Conservation (phyloP, 2,329 filamentous ascomycete species). For the Apiospora phragmitis region DNA sequence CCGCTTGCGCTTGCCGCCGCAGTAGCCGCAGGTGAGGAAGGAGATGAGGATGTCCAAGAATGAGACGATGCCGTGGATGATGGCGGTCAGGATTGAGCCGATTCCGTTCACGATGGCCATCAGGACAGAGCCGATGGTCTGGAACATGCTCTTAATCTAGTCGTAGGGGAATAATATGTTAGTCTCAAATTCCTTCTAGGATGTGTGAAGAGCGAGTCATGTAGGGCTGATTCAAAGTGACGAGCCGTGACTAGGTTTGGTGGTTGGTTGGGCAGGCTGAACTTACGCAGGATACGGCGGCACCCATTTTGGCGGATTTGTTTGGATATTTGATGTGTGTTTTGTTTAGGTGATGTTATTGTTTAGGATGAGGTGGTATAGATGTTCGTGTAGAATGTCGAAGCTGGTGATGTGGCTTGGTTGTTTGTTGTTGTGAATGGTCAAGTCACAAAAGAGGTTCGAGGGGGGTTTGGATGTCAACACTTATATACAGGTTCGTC, state of each 20-base stretch:
- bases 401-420: not conserved
- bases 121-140: conserved; percentile 64
- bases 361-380: not conserved
- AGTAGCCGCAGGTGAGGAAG: conserved; percentile 60
- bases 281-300: conserved; percentile 81
- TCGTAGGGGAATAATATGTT: conserved; percentile 22
- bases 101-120: conserved; percentile 71
- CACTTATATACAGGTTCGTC: conserved; percentile 2
- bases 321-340: conserved; percentile 15
- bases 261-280: not conserved
- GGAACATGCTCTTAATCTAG: conserved; percentile 60
- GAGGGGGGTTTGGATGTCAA: not conserved
- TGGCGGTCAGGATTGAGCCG: conserved; percentile 62
- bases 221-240: not conserved
- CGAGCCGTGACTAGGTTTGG: not conserved
- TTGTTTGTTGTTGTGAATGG: conserved; percentile 4
- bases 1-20: conserved; percentile 27
- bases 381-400: not conserved
- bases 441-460: not conserved
- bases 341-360: not conserved
- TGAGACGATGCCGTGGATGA: conserved; percentile 66
- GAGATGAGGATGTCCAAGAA: conserved; percentile 67
- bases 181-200: conserved; percentile 9
- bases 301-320: conserved; percentile 65
- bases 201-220: not conserved